Evolutionary conservation across 495 filamentous ascomycete genomes (phyloP), one percentile per base, ranked within the genome.

Genomic region (Amphirosellinia nigrospora): DNA sequence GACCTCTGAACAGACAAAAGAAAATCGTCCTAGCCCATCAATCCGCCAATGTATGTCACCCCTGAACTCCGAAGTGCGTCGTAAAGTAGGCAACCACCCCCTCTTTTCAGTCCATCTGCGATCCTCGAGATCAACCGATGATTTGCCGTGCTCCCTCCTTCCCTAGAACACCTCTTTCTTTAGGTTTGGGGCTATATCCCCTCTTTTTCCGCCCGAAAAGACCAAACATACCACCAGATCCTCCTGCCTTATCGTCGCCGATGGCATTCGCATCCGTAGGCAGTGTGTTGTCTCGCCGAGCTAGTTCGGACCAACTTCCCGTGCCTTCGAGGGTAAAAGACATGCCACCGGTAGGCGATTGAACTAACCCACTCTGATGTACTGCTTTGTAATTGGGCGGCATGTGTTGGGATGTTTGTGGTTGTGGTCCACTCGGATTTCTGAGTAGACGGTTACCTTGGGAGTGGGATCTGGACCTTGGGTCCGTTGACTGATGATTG

Each of bases 141-240:
- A 93, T 84, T 36, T 93, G 90, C 74, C 96, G 86, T 23, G 96
- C 94, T 8, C 96, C 96, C 76, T 99, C 96, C 76, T 97, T 97
- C 64, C 96, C 96, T 70, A 99, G 77, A 56, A 99, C 94, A 60
- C 96, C 96, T 21, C 93, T 85, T 77, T 99, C 96, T 78, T 93
- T 93, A 52, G 94, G 94, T 80, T 97, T 97, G 10, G 96, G 96
- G 76, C 94, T 97, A 75, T 92, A 88, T 59, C 94, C 93, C 48
- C 96, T 86, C 84, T 92, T 97, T 83, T 96, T 96, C 68, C 94
- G 85, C 45, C 85, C 90, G 66, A 98, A 84, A 78, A 99, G 96
- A 3, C 94, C 92, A 56, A 99, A 88, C 88, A 98, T 94, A 46
- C 94, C 94, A 39, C 88, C 89, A 16, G 74, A 75, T 4, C 69